A percentile compares a stretch with the other conserved stretches of the same genome.
Conservation (phyloP, 1,284 basidiomycete species). For the Hortiboletus rubellus region DNA sequence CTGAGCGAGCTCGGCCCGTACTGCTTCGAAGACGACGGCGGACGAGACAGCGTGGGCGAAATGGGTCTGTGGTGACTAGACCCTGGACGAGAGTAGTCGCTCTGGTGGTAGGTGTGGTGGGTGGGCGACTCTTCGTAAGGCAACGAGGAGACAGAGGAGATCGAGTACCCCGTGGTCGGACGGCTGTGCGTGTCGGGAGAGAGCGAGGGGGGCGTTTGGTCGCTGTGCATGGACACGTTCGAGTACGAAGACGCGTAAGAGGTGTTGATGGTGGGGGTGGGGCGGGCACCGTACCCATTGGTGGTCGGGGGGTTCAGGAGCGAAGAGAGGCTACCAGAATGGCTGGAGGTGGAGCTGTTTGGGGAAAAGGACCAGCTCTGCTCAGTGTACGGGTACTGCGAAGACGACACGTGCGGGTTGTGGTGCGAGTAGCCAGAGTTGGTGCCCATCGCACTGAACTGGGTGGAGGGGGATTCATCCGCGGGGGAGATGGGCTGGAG, state of each 20-base stretch:
- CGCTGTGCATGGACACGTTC: conserved; percentile 61
- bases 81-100: conserved; percentile 61
- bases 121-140: conserved; percentile 61
- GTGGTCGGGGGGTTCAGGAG: conserved; percentile 66
- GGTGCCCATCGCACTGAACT: conserved; percentile 55
- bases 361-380: conserved; percentile 65
- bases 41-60: conserved; percentile 59
- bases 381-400: conserved; percentile 57
- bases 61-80: conserved; percentile 68
- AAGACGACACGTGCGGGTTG: conserved; percentile 47
- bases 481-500: conserved; percentile 64
- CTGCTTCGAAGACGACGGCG: conserved; percentile 57
- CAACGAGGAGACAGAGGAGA: conserved; percentile 72
- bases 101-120: conserved; percentile 53
- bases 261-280: conserved; percentile 65
- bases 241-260: conserved; percentile 68
- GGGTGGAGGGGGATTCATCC: conserved; percentile 64
- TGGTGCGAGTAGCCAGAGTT: conserved; percentile 38
- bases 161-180: conserved; percentile 79
- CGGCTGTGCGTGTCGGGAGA: conserved; percentile 72
- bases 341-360: conserved; percentile 54
- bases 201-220: conserved; percentile 67
- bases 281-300: conserved; percentile 56
- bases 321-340: conserved; percentile 74
- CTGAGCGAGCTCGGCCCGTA: conserved; percentile 57